phyloP scores from a whole-genome alignment of 2,329 filamentous ascomycete genomes.

The Laburnicola sp. region DNA sequence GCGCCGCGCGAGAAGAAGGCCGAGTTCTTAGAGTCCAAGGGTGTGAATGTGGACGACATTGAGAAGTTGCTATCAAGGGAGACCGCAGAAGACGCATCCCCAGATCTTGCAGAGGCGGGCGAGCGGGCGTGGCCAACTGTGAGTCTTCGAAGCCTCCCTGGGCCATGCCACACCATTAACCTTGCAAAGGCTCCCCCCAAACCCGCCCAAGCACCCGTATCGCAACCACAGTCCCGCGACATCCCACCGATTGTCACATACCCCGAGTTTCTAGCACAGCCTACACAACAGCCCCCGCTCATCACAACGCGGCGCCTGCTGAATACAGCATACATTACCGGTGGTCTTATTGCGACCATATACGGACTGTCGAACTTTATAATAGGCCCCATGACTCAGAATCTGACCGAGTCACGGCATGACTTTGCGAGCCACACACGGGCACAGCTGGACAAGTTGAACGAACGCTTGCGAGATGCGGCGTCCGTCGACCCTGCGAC shows the following conservation, averaged over 20 bases:
- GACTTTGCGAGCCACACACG: slow-evolving; percentile 59
- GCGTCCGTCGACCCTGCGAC: slow-evolving; percentile 64
- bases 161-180: not conserved
- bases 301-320: slow-evolving; percentile 60
- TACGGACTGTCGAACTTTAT: slow-evolving; percentile 74
- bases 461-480: slow-evolving; percentile 59
- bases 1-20: slow-evolving; percentile 72
- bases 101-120: slow-evolving; percentile 25
- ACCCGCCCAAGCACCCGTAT: slow-evolving; percentile 15
- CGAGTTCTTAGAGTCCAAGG: slow-evolving; percentile 77
- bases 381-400: slow-evolving; percentile 63
- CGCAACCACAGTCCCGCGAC: slow-evolving; percentile 42
- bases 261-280: slow-evolving; percentile 64
- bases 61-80: slow-evolving; percentile 60
- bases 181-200: slow-evolving; percentile 22
- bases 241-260: slow-evolving; percentile 67
- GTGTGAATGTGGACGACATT: slow-evolving; percentile 68
- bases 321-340: slow-evolving; percentile 60
- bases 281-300: slow-evolving; percentile 62
- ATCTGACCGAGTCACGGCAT: slow-evolving; percentile 59
- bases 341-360: slow-evolving; percentile 59
- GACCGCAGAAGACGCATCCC: slow-evolving; percentile 13
- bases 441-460: slow-evolving; percentile 58
- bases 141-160: slow-evolving; percentile 7
- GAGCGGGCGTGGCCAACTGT: slow-evolving; percentile 37